Evolutionary conservation across 2,329 filamentous ascomycete genomes (phyloP).

Genomic region (Aspergillus pseudoglaucus): DNA sequence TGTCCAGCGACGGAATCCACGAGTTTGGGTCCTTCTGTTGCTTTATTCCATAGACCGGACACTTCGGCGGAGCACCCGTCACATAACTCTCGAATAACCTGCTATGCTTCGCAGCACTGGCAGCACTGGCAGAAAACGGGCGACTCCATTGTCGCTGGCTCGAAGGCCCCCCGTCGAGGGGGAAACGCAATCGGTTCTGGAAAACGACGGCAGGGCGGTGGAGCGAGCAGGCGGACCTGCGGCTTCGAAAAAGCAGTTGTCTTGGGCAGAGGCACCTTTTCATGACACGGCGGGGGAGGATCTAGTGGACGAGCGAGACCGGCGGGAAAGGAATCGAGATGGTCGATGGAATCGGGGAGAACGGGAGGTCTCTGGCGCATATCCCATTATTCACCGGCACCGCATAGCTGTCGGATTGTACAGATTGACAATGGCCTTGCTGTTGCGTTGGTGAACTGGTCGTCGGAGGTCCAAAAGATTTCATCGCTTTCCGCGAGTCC

Average conservation of each 20-base stretch:
- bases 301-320: slow-evolving; percentile 18
- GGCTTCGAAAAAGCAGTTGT: slow-evolving; percentile 29
- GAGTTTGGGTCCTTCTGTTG: slow-evolving; percentile 18
- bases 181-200: slow-evolving; percentile 5
- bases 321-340: slow-evolving; percentile 22
- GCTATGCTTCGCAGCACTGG: background rate
- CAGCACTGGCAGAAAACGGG: slow-evolving; percentile 10
- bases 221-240: slow-evolving; percentile 15
- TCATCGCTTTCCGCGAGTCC: too few species aligned
- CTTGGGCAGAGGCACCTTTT: slow-evolving; percentile 33
- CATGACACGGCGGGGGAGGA: slow-evolving; percentile 35
- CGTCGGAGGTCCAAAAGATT: background rate
- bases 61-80: slow-evolving; percentile 6
- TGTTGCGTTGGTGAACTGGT: background rate
- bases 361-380: slow-evolving; percentile 20
- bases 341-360: slow-evolving; percentile 17
- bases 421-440: background rate
- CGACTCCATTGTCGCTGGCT: slow-evolving; percentile 16
- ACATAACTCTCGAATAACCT: background rate
- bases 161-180: slow-evolving; percentile 3
- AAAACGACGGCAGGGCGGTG: slow-evolving; percentile 4
- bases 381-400: slow-evolving; percentile 16
- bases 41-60: slow-evolving; percentile 10
- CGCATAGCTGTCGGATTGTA: slow-evolving; percentile 6
- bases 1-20: slow-evolving; percentile 32